A percentile compares a stretch with the other conserved stretches of the same genome.
Evolutionary conservation across 129 eudicot species (phyloP).

Genomic region (Saposhnikovia divaricata): DNA sequence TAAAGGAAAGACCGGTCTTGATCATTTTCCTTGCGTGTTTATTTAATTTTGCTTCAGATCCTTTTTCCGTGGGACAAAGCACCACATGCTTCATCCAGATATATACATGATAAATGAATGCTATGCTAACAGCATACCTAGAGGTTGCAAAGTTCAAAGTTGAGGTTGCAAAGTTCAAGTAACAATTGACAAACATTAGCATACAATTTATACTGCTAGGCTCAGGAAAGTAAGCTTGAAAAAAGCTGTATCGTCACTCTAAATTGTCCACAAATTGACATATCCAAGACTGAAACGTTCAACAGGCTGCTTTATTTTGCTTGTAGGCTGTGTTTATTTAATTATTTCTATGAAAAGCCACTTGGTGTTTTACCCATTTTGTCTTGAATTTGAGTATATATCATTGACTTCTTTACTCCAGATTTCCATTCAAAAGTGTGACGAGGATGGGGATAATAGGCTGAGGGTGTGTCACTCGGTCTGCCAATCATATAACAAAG

Average conservation of each 20-base stretch:
- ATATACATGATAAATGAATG: neutral
- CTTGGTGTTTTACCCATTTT: neutral
- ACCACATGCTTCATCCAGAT: neutral
- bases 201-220: neutral
- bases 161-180: neutral
- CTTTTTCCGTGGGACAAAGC: neutral
- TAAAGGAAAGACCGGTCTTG: neutral
- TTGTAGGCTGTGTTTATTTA: neutral
- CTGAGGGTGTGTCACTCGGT: slow-evolving; percentile 93
- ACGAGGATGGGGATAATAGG: slow-evolving; percentile 85
- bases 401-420: slow-evolving; percentile 21
- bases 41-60: neutral
- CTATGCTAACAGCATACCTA: neutral
- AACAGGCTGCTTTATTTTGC: neutral
- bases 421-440: slow-evolving; percentile 96
- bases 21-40: neutral
- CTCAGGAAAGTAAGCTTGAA: neutral
- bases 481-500: slow-evolving; percentile 77
- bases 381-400: neutral
- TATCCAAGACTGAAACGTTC: neutral
- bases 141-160: too few species aligned
- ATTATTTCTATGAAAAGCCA: neutral
- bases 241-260: too few species aligned
- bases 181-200: neutral
- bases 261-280: too few species aligned